Percentiles rank a stretch among this genome's conserved stretches.
Conservation (phyloP, 1,284 basidiomycete genomes). For the Gomphus bonarii region DNA sequence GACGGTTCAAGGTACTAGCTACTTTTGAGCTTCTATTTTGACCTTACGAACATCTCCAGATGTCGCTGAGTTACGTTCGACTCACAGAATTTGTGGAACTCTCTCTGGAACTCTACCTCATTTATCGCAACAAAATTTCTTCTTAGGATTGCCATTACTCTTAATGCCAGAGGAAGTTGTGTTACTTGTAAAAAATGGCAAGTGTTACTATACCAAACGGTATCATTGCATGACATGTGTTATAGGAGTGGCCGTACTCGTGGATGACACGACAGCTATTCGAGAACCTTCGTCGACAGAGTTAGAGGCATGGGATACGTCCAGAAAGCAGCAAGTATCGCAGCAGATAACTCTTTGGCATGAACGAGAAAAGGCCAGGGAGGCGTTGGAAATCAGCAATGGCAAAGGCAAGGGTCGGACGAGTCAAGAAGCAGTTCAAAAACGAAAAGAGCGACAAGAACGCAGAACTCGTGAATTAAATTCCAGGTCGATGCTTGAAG, state of each 20-base stretch:
- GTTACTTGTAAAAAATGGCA: slow-evolving; percentile 74
- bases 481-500: no score
- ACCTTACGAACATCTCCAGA: slow-evolving; percentile 33
- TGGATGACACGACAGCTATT: slow-evolving; percentile 66
- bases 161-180: slow-evolving; percentile 91
- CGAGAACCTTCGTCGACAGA: slow-evolving; percentile 40
- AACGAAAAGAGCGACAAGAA: slow-evolving; percentile 62
- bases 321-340: slow-evolving; percentile 34
- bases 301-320: slow-evolving; percentile 45
- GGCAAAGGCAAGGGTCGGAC: slow-evolving; percentile 21
- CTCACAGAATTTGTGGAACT: slow-evolving; percentile 78
- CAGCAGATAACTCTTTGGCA: slow-evolving; percentile 30
- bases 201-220: slow-evolving; percentile 13
- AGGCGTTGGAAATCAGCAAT: slow-evolving; percentile 15
- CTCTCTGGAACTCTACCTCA: slow-evolving; percentile 89
- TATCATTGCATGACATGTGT: neutral
- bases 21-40: neutral
- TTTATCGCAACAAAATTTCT: slow-evolving; percentile 93
- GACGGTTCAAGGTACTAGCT: slow-evolving; percentile 56
- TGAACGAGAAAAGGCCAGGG: neutral
- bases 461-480: slow-evolving; percentile 13
- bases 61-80: slow-evolving; percentile 64
- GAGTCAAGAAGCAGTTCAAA: slow-evolving; percentile 53
- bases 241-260: slow-evolving; percentile 64
- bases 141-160: slow-evolving; percentile 83